Evolutionary conservation across 805 yeast genomes (phyloP), one percentile per base, ranked within the genome.

Genomic region (Sugiyamaella marilandica): DNA sequence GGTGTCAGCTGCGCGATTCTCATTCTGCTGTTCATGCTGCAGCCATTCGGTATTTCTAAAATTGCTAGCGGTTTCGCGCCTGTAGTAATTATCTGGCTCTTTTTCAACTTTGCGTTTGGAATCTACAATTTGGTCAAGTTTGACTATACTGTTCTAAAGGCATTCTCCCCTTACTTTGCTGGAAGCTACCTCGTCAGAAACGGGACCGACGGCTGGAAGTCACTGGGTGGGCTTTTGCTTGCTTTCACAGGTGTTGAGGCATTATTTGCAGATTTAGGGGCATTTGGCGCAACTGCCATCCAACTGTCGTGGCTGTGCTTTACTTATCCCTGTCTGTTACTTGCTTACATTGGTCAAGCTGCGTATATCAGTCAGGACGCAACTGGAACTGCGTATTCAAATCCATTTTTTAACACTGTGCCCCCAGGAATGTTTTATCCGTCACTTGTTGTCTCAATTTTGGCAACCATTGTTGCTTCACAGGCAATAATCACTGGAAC

Each of bases 231-330:
- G 2, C 77, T 79, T 2, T 74, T 81, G 77, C 73, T 81, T 43
- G 69, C 81, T 1, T 65, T 81, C 24, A 80, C 86, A 0, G 85
- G 85, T 32, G 70, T 78, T 2, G 85, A 81, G 57, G 84, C 85
- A 5, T 76, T 81, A 81, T 82, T 81, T 67, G 83, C 84, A 1
- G 85, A 81, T 64, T 70, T 80, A 48, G 81, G 84, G 2, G 83
- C 78, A 60, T 78, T 80, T 59, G 80, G 82, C 2, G 69, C 70
- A 24, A 56, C 69, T 4, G 77, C 84, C 0, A 70, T 79, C 45
- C 81, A 79, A 56, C 49, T 80, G 10, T 72, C 83, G 8, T 63
- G 79, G 43, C 52, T 73, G 1, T 55, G 59, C 2, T 69, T 78
- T 53, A 82, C 79, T n/a, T 80, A 77, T 57, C 80, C 83, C 13